Evolutionary conservation across 805 yeast genomes (phyloP), one percentile per base, ranked within the genome.

Genomic region (Ogataea degrootiae): DNA sequence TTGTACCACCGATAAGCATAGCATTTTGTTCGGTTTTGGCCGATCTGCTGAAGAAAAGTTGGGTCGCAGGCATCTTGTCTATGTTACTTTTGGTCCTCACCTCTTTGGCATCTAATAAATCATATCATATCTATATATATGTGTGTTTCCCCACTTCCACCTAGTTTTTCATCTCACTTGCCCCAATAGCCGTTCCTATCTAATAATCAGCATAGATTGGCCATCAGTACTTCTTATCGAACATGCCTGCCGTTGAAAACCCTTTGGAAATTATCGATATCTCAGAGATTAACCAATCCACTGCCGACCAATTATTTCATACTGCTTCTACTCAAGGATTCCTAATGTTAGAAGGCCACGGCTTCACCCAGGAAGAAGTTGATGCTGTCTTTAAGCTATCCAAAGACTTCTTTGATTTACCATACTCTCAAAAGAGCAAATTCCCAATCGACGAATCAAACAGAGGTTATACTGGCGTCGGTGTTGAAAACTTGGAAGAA

Each of bases 191-290:
- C 16, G 9, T n/a, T 5, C 9, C 5, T n/a, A 8, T 1, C 4
- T 21, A 31, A 2, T n/a, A 31, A 31, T 11, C 12, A 26, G 4
- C 31, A 26, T 26, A 9, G 31, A 26, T 26, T 6, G 31, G 6
- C 31, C 6, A 9, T 9, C 31, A 26, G 1, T 26, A 9, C 12
- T 9, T 26, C 31, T 9, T 26, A 26, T 26, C 31, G 2, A 26
- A 26, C 5, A 43, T 33, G 37, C 42, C 52, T n/a, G 31, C 38
- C 17, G 51, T 51, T 14, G 63, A 62, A 37, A 79, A 76, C 52
- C 83, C 83, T 1, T 64, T 81, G 33, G 68, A 79, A 54, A 71
- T 80, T 6, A 74, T 85, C 31, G 89, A 85, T 55, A 73, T 85
- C 26, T 67, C 81, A n/a, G 53, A 61, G 7, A 43, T 55, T 37